Conservation (phyloP, 2,329 filamentous ascomycete genomes). For the Emergomyces africanus region DNA sequence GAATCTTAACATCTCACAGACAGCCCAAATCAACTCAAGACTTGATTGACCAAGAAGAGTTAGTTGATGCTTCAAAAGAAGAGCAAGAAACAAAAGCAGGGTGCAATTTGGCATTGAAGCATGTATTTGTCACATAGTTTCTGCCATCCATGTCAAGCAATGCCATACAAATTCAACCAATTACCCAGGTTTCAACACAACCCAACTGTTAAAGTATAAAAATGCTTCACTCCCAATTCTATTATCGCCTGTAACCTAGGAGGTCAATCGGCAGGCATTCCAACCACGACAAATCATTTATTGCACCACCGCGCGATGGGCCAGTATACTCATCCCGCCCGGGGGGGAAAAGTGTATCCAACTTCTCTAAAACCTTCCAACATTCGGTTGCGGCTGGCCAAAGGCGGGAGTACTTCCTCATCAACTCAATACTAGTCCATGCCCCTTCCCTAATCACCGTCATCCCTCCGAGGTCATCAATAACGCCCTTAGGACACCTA, state of each 20-base stretch:
- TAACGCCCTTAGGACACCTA: slow-evolving; percentile 3
- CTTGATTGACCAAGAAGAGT: neutral
- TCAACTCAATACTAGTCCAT: neutral
- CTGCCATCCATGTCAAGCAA: neutral
- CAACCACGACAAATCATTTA: slow-evolving; percentile 9
- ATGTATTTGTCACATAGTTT: neutral
- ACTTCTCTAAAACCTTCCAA: slow-evolving; percentile 3
- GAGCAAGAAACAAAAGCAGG: neutral
- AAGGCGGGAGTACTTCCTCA: slow-evolving; percentile 4
- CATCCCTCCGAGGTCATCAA: slow-evolving; percentile 1
- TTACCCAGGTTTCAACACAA: neutral
- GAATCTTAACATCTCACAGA: neutral
- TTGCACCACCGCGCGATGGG: neutral
- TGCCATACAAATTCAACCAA: neutral
- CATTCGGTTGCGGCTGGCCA: slow-evolving; percentile 4
- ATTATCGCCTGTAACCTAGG: neutral
- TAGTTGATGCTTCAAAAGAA: neutral
- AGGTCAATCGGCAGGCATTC: slow-evolving; percentile 10
- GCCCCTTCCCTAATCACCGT: neutral
- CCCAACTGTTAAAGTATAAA: neutral
- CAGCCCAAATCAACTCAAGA: neutral
- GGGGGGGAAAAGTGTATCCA: neutral
- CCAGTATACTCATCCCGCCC: neutral
- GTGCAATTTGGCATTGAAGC: neutral
- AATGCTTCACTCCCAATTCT: neutral